Conservation (phyloP, 1,139 yeast species). For the Sugiyamaella paludigena region DNA sequence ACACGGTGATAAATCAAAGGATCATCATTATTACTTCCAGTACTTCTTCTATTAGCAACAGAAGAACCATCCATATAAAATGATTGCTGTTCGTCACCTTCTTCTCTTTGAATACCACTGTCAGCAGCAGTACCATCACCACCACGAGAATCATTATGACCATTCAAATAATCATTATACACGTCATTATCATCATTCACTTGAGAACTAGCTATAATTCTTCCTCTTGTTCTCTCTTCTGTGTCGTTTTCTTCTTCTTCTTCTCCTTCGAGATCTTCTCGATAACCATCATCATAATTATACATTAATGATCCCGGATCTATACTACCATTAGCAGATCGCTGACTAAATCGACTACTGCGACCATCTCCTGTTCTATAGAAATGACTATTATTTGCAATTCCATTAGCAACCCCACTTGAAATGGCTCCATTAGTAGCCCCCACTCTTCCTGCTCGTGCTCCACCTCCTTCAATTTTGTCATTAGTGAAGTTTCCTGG, state of each 20-base stretch:
- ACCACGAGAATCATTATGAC: neutral
- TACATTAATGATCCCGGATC: neutral
- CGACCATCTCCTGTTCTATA: constrained; percentile 7
- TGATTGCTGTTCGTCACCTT: neutral
- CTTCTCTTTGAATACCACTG: neutral
- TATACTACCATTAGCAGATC: neutral
- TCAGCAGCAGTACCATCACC: neutral
- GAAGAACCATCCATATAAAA: constrained; percentile 7
- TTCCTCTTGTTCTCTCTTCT: too few relatives aligned
- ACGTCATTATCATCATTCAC: constrained; percentile 6
- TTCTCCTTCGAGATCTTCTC: too few relatives aligned
- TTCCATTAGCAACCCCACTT: constrained; percentile 1
- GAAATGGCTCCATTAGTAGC: neutral
- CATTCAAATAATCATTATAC: too few relatives aligned
- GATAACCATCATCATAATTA: constrained; percentile 1
- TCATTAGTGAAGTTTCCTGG: too few relatives aligned
- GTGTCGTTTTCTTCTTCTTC: too few relatives aligned
- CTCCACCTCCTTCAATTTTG: neutral
- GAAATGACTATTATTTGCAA: constrained; percentile 11
- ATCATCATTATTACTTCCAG: constrained; percentile 7
- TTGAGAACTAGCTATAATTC: too few relatives aligned
- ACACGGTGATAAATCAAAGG: constrained; percentile 1
- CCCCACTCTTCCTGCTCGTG: neutral
- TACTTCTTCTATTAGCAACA: constrained; percentile 6
- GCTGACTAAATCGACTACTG: constrained; percentile 4